Evolutionary conservation across 1,284 basidiomycete species (phyloP).

Genomic region (Laetiporus sulphureus): DNA sequence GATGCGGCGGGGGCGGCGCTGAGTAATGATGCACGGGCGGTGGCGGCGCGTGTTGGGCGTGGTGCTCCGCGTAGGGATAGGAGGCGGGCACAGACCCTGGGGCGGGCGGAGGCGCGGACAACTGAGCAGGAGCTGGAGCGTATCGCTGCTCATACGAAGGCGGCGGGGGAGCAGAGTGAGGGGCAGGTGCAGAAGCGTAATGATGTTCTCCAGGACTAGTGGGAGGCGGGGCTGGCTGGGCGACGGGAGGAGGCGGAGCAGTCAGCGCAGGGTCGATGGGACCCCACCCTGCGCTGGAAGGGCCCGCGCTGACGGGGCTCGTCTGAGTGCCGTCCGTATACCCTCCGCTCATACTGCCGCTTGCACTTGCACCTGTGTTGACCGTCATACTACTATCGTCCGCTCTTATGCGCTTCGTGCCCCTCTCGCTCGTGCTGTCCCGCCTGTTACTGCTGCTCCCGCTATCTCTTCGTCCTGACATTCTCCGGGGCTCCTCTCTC

Average conservation of each 20-base stretch:
- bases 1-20: constrained; percentile 19
- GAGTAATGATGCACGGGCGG: constrained; percentile 17
- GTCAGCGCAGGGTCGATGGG: constrained; percentile 22
- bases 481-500: constrained; percentile 14
- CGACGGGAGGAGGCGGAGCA: constrained; percentile 12
- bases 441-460: constrained; percentile 1
- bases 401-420: constrained; percentile 14
- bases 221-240: constrained; percentile 6
- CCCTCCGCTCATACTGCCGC: constrained; percentile 2
- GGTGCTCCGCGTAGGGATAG: constrained; percentile 17
- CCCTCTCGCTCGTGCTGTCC: constrained; percentile 15
- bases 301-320: constrained; percentile 10
- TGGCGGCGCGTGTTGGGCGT: constrained; percentile 1
- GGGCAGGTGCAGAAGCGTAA: constrained; percentile 11
- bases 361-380: constrained; percentile 6
- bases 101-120: constrained; percentile 9
- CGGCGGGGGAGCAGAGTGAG: constrained; percentile 14
- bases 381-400: constrained; percentile 10
- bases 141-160: constrained; percentile 23
- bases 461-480: constrained; percentile 14
- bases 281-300: constrained; percentile 16
- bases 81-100: constrained; percentile 17
- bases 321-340: not conserved
- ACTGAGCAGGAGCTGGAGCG: constrained; percentile 12
- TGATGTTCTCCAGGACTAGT: constrained; percentile 5